phyloP scores from a whole-genome alignment of 371 early-diverging fungal species.

The Neoconidiobolus thromboides region DNA sequence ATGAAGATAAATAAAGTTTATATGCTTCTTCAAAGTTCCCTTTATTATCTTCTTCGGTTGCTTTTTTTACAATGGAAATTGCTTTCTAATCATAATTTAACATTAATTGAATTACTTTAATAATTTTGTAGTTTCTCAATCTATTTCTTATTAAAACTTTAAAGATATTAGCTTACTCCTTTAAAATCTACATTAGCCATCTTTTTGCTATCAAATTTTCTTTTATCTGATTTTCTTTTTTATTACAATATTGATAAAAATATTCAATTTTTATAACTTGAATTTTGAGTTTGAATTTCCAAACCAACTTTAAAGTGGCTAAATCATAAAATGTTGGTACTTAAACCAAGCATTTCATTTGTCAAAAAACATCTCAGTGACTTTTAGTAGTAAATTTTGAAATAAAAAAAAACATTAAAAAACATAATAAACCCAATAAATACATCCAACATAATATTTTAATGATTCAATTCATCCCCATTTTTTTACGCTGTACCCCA shows the following conservation, averaged over 20 bases:
- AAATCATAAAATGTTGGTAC: too few relatives aligned
- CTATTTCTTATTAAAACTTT: neutral
- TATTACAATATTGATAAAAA: too few relatives aligned
- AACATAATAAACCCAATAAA: too few relatives aligned
- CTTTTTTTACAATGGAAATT: slow-evolving; percentile 73
- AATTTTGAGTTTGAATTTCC: too few relatives aligned
- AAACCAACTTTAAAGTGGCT: too few relatives aligned
- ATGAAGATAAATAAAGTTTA: slow-evolving; percentile 58
- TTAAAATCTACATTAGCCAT: neutral
- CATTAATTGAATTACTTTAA: neutral
- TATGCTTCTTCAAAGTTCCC: slow-evolving; percentile 86
- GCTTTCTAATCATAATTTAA: slow-evolving; percentile 38
- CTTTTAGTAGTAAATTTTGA: too few relatives aligned
- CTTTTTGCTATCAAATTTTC: neutral
- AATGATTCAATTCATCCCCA: too few relatives aligned
- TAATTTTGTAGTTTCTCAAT: neutral
- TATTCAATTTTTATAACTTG: too few relatives aligned
- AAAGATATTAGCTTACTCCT: neutral
- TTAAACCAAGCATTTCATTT: too few relatives aligned
- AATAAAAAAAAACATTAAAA: too few relatives aligned
- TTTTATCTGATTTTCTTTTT: neutral
- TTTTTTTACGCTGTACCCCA: neutral
- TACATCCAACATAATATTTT: too few relatives aligned
- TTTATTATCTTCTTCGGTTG: slow-evolving; percentile 80
- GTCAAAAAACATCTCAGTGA: too few relatives aligned